Evolutionary conservation across 192 early-diverging fungal genomes (phyloP), one percentile per base, ranked within the genome.

Genomic region (Rhizoclosmatium globosum): DNA sequence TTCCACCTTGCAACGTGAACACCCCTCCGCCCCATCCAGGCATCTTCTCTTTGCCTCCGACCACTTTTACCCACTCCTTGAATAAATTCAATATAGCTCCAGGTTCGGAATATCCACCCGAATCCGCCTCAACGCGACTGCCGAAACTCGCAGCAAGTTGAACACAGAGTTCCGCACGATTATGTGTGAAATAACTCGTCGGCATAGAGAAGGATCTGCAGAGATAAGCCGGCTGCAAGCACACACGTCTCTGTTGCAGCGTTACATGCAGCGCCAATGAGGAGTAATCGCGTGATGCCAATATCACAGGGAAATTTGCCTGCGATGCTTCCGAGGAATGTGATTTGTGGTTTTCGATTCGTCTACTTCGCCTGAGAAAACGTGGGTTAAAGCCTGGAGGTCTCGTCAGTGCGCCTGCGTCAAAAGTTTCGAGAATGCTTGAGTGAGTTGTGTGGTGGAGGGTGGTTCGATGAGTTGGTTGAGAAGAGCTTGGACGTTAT

Each of bases 301-400:
- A 68, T 68, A 15, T 68, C 67, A 13, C 67, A 68, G 43, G 67
- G 67, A 43, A 68, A 68, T 9, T 43, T 23, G 45, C 67, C 45
- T 23, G 39, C 17, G 7, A 46, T 68, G 15, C 41, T 19, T 9
- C 67, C 67, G 15, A 68, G 67, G 41, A 46, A 68, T 4, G 67
- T 68, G 38, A 68, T 46, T n/a, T 13, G 2, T 23, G 67, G 31
- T 68, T 19, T 13, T n/a, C 3, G 67, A n/a, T 68, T 31, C 31
- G 31, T 31, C 31, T 31, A 31, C 31, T 31, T 31, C 31, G 31
- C 31, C 31, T 31, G 31, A 31, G 31, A 31, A n/a, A 31, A 31
- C 31, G 31, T 31, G 31, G 31, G 31, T 31, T 31, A 31, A 31
- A 31, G 31, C 31, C 31, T 31, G 31, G 31, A 31, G 31, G 31